Evolutionary conservation across 768 basidiomycete species (phyloP).

Genomic region (Epithele typhae): DNA sequence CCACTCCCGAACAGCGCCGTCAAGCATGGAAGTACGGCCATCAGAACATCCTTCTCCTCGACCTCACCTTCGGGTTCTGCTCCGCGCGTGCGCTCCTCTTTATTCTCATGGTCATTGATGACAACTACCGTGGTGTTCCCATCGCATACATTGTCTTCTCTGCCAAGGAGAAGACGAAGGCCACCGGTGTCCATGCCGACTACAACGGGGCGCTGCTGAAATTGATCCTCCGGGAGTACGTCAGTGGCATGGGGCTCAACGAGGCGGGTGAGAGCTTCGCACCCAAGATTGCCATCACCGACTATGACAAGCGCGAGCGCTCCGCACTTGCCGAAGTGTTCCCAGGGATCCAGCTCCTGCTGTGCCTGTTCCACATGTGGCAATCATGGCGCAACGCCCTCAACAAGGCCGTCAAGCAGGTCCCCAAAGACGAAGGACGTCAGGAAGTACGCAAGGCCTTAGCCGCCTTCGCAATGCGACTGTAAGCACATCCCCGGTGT

Average conservation of each 20-base stretch:
- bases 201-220: background rate
- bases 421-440: conserved; percentile 31
- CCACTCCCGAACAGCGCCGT: conserved; percentile 1
- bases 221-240: background rate
- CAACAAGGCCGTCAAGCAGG: conserved; percentile 21
- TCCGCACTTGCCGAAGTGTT: conserved; percentile 18
- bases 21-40: conserved; percentile 15
- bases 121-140: conserved; percentile 9
- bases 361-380: conserved; percentile 34
- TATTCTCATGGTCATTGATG: conserved; percentile 16
- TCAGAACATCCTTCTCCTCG: conserved; percentile 9
- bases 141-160: conserved; percentile 17
- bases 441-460: too few relatives aligned
- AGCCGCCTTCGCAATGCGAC: too few relatives aligned
- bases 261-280: conserved; percentile 18
- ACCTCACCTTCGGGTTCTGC: conserved; percentile 18
- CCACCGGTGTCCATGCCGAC: conserved; percentile 13
- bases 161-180: conserved; percentile 12
- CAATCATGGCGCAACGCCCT: conserved; percentile 31
- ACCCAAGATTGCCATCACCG: conserved; percentile 22
- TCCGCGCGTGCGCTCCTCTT: conserved; percentile 9
- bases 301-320: conserved; percentile 27
- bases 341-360: conserved; percentile 18
- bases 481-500: too few relatives aligned
- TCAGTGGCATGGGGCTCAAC: conserved; percentile 3